Evolutionary conservation across 768 basidiomycete species (phyloP).

Genomic region (Leucocoprinus leucothites): DNA sequence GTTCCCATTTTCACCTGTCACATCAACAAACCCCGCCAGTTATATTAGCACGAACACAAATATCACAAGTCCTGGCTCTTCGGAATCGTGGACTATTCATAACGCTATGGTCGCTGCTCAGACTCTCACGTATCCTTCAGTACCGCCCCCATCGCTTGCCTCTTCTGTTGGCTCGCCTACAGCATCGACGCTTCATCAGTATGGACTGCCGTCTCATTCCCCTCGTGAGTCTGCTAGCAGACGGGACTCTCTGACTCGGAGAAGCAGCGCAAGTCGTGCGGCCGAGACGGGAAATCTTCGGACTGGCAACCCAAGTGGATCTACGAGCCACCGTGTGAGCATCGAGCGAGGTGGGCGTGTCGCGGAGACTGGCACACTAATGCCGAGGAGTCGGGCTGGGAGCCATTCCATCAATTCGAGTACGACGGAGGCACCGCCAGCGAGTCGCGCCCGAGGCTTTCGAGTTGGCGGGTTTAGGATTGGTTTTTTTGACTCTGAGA

Average conservation of each 20-base stretch:
- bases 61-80: conserved; percentile 73
- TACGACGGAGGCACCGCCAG: conserved; percentile 1
- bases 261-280: conserved; percentile 32
- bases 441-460: conserved; percentile 5
- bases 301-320: conserved; percentile 33
- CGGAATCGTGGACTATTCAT: conserved; percentile 47
- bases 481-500: conserved; percentile 12
- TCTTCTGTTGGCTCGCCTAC: conserved; percentile 75
- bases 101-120: conserved; percentile 29
- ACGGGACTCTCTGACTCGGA: conserved; percentile 43
- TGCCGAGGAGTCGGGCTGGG: conserved; percentile 26
- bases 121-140: conserved; percentile 72
- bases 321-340: conserved; percentile 51
- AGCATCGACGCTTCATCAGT: conserved; percentile 43
- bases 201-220: conserved; percentile 46
- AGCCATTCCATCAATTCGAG: conserved; percentile 6
- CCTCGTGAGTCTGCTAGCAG: conserved; percentile 55
- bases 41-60: conserved; percentile 58
- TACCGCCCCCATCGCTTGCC: conserved; percentile 79
- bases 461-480: conserved; percentile 9
- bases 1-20: conserved; percentile 62
- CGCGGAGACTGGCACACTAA: conserved; percentile 50
- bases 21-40: conserved; percentile 52
- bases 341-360: conserved; percentile 64
- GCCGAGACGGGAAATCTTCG: conserved; percentile 30